Conservation (phyloP, 2,329 filamentous ascomycete species). For the Talaromyces atroroseus region DNA sequence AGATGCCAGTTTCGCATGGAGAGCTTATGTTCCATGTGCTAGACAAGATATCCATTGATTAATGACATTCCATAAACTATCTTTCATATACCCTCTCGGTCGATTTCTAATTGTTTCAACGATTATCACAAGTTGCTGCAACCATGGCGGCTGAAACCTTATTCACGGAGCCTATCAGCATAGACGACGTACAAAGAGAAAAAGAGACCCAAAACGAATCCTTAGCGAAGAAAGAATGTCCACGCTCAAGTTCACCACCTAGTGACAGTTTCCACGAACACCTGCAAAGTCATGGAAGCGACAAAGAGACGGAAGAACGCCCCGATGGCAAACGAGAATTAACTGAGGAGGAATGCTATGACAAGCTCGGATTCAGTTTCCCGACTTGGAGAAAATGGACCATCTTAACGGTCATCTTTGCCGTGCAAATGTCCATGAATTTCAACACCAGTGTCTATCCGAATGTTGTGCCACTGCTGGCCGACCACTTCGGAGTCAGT, state of each 20-base stretch:
- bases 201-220: not conserved
- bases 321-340: slow-evolving; percentile 32
- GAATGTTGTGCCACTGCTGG: slow-evolving; percentile 59
- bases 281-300: not conserved
- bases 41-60: not conserved
- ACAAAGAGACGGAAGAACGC: not conserved
- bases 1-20: not conserved
- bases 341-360: slow-evolving; percentile 55
- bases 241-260: not conserved
- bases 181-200: not conserved
- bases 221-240: not conserved
- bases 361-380: slow-evolving; percentile 59
- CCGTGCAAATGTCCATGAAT: slow-evolving; percentile 69
- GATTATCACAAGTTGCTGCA: not conserved
- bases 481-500: slow-evolving; percentile 61
- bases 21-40: not conserved
- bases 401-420: slow-evolving; percentile 64
- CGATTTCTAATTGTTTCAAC: no score
- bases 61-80: not conserved
- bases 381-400: slow-evolving; percentile 62
- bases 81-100: not conserved
- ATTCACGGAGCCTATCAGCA: not conserved
- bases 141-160: not conserved
- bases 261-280: not conserved
- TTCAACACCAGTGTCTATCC: slow-evolving; percentile 70